Evolutionary conservation across 345 rosid genomes (phyloP), one percentile per base, ranked within the genome.

Genomic region (Lagerstroemia speciosa): DNA sequence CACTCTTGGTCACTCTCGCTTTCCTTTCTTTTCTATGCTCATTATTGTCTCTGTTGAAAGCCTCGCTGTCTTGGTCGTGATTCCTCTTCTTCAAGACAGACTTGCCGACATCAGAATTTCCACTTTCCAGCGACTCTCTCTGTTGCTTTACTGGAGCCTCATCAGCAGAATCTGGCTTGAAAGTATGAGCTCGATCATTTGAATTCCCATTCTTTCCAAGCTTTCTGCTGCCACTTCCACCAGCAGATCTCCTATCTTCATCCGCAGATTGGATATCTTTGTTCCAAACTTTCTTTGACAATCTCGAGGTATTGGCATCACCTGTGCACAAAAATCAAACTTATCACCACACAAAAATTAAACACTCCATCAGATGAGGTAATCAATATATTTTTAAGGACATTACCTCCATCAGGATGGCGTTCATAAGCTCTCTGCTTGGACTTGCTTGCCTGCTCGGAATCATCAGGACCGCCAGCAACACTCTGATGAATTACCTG

Each of bases 341-440:
- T 41, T 41, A 3, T 41, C 14, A 41, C 46, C 46, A 41, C 15
- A 41, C 9, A 41, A 9, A 9, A 41, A 41, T 9, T 41, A 4
- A 41, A 9, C 14, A 41, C 46, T 41, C 46, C 46, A 41, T 41
- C 14, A n/a, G n/a, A 41, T 41, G 15, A 41, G 0, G 46, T 41
- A 41, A 41, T 41, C 46, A n/a, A n/a, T 41, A 9, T 41, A 8
- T 41, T 41, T 41, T 41, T 6, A 41, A 41, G 38, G 8, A 8
- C 3, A 41, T 57, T 87, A 95, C 99, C 98, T 87, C 82, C 94
- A 80, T 82, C 92, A 72, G 83, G 84, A 66, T 65, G 50, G 66
- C 62, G 85, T 66, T 79, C 87, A 34, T 17, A 73, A 33, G 73
- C 73, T 75, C 83, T 94, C 69, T 74, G 73, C 48, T 80, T 88